These are phyloP conservation scores for Phytophthora fragariae DNA, from an alignment of 352 stramenopile genomes.

Conservation along the genomic window DNA sequence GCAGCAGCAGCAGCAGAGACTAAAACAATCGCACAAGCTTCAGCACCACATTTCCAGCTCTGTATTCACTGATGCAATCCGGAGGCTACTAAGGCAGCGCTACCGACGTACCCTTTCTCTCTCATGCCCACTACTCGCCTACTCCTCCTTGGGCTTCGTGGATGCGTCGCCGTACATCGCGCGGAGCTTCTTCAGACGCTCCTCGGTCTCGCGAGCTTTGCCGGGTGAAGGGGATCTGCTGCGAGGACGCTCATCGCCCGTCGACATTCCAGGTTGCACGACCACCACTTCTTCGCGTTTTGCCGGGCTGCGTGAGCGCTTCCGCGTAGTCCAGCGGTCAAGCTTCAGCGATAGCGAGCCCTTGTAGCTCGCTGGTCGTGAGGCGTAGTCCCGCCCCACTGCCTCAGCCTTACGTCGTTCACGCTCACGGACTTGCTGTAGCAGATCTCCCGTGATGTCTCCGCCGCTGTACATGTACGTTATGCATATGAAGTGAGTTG, in stretches of 20 bases:
- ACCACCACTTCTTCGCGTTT: slow-evolving; percentile 66
- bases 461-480: slow-evolving; percentile 13
- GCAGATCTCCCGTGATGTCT: slow-evolving; percentile 77
- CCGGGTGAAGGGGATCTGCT: slow-evolving; percentile 42
- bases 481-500: background rate
- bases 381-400: slow-evolving; percentile 91
- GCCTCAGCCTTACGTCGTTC: slow-evolving; percentile 92
- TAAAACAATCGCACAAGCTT: background rate
- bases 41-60: background rate
- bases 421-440: slow-evolving; percentile 93
- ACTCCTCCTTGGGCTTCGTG: slow-evolving; percentile 37
- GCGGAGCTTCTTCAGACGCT: slow-evolving; percentile 74
- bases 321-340: slow-evolving; percentile 86
- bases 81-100: background rate
- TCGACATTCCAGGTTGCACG: slow-evolving; percentile 44
- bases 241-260: slow-evolving; percentile 28
- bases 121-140: slow-evolving; percentile 4
- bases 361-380: slow-evolving; percentile 93
- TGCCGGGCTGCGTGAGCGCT: slow-evolving; percentile 70
- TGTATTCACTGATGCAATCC: background rate
- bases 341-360: slow-evolving; percentile 92
- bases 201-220: slow-evolving; percentile 55
- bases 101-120: slow-evolving; percentile 10
- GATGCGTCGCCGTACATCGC: slow-evolving; percentile 89
- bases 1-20: background rate